These are phyloP conservation scores for Lactarius akahatsu DNA, from an alignment of 768 basidiomycete species.

Conservation along the genomic window DNA sequence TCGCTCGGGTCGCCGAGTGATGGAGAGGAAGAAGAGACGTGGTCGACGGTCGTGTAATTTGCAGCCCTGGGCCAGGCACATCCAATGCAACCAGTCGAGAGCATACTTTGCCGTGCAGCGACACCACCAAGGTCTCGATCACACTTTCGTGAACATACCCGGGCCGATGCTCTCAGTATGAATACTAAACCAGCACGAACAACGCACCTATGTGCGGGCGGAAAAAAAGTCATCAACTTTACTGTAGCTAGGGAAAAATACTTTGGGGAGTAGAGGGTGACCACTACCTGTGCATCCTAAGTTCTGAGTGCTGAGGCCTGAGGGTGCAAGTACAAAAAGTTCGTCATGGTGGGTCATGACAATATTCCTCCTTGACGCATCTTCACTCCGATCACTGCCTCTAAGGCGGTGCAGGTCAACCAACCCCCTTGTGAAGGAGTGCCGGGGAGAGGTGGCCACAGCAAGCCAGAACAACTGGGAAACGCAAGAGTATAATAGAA, in stretches of 20 bases:
- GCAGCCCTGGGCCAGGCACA: slow-evolving; percentile 77
- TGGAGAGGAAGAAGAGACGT: slow-evolving; percentile 81
- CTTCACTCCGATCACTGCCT: slow-evolving; percentile 87
- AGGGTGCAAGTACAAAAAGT: neutral
- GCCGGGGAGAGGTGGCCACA: too few species aligned
- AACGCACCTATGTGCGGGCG: slow-evolving; percentile 51
- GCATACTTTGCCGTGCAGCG: slow-evolving; percentile 62
- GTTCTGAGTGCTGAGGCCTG: too few species aligned
- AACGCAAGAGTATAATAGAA: too few species aligned
- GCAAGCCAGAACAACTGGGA: too few species aligned
- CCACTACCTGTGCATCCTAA: too few species aligned
- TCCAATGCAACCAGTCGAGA: slow-evolving; percentile 76
- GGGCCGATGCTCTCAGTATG: slow-evolving; percentile 16
- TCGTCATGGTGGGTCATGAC: neutral
- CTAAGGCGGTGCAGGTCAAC: slow-evolving; percentile 37
- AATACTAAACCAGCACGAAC: neutral
- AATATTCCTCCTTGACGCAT: slow-evolving; percentile 39
- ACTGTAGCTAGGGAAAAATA: slow-evolving; percentile 1
- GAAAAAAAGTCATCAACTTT: slow-evolving; percentile 16
- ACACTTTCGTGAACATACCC: slow-evolving; percentile 66
- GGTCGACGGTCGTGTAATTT: slow-evolving; percentile 65
- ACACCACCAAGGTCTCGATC: slow-evolving; percentile 73
- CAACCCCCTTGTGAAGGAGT: neutral
- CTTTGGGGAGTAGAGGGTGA: too few species aligned
- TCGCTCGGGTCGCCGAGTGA: slow-evolving; percentile 65